Conservation (phyloP, 2,329 filamentous ascomycete genomes). For the Penicillium polonicum region DNA sequence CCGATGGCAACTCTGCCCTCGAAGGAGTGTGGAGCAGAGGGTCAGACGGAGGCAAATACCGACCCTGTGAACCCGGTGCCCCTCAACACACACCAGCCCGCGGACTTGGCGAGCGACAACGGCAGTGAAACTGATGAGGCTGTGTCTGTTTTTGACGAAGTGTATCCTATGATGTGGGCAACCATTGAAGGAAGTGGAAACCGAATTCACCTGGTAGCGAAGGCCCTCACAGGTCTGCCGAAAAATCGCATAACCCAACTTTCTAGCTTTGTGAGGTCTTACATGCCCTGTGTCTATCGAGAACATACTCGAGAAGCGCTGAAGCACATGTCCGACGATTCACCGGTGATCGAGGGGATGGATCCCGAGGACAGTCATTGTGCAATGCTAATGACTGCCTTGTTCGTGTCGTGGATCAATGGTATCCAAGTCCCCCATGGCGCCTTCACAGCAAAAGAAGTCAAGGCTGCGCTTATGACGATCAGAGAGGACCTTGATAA, state of each 20-base stretch:
- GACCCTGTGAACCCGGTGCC: neutral
- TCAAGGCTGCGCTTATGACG: neutral
- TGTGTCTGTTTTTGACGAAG: neutral
- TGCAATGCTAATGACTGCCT: neutral
- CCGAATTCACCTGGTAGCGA: neutral
- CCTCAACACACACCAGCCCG: neutral
- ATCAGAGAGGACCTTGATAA: neutral
- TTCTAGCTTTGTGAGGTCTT: neutral
- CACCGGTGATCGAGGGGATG: neutral
- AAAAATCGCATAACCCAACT: neutral
- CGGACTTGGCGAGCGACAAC: neutral
- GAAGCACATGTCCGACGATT: neutral
- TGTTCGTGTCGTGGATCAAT: conserved; percentile 1
- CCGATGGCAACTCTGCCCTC: neutral
- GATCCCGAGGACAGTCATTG: neutral
- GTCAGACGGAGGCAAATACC: neutral
- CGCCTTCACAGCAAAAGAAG: neutral
- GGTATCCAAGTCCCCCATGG: neutral
- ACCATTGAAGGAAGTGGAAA: neutral
- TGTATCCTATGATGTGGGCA: neutral
- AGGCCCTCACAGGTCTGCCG: neutral
- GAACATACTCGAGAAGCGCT: neutral
- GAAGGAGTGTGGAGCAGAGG: neutral
- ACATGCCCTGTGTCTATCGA: neutral
- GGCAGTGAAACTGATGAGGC: neutral